Base-by-base conservation (phyloP, 495 filamentous ascomycete species). In the Penicillium mononematosum region DNA sequence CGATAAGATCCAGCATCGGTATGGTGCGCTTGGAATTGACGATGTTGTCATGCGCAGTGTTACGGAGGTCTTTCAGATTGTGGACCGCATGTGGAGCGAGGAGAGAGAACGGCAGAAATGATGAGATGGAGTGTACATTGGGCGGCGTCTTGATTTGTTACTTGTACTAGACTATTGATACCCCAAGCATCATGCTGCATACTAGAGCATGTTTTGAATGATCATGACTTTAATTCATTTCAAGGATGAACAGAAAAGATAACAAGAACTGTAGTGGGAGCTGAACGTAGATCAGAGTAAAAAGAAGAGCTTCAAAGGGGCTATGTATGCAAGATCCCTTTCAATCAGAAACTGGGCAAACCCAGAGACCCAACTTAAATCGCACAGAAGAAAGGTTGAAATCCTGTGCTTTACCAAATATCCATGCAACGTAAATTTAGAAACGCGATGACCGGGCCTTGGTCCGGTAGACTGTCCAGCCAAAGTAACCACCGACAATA, bases 1-100 rank as follows among this genome's bases (percentile, higher is more conserved):
- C 10, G 94, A 99, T 73, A 99, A 98, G 79, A 88, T 98, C 32
- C 91, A 96, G 78, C 95, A 98, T 74, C 83, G 86, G 45, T 85
- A 92, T 62, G 89, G 91, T 2, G 83, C 80, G 0, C 70, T 80
- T 55, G 78, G 81, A 5, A 74, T 89, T 42, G 85, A 90, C 44
- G 83, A 88, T 17, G 72, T 77, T 3, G 83, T 85, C 2, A 81
- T 95, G 70, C 87, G 87, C 73, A 82, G 81, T 47, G 89, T 98
- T 16, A 98, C 92, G 12, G 87, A 88, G 6, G 87, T 96, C 10
- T 98, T 98, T 65, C 93, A 98, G 76, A 85, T 89, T 45, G 79
- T 98, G 50, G 94, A 98, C 79, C 70, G 75, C 39, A 69, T 98
- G 70, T 96, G 91, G 89, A 82, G 73, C 56, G 83, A 88, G 58